Base-by-base conservation (phyloP, 2,329 filamentous ascomycete species). In the Coniella lustricola region DNA sequence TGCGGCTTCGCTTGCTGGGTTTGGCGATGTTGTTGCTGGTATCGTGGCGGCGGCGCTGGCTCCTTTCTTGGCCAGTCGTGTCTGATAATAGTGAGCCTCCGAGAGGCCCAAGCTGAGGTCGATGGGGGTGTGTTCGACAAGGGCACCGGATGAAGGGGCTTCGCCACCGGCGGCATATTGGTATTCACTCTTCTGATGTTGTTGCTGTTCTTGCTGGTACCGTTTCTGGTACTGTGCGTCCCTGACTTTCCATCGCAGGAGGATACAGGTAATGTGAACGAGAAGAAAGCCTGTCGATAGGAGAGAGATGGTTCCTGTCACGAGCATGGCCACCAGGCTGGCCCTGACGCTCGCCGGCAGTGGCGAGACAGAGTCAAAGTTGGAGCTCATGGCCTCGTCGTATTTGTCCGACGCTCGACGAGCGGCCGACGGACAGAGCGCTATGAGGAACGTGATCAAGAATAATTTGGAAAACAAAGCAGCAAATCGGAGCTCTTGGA, bases 81-180 rank as follows among this genome's bases (percentile, higher is more conserved):
- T 47, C 33, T 44, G 47, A n/a, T 47, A 52, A 36, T 50, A 62
- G n/a, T 61, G 59, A 3, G 51, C 52, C 16, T 61, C 55, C 1
- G 57, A 54, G 5, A 63, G 55, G 0, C 62, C 62, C 14, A 63
- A 46, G 20, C 55, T 55, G 10, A 63, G 42, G 43, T 64, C 62
- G 44, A 52, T 45, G 14, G 33, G 31, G 14, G 29, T 31, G 8
- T 33, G 44, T 7, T 38, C 39, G 3, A 5, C 25, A 29, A 10
- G 25, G 10, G 5, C 5, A 29, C 25, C 10, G 5, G 25, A 5
- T 29, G 25, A 5, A 10, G 25, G 25, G 5, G 5, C 25, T 5
- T 10, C 25, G 25, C 25, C 25, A 10, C 25, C 25, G 25, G 5
- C 25, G 25, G 5, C 25, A 29, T 29, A 29, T 10, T 29, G 25